Percentiles rank a stretch among this genome's conserved stretches.
phyloP scores from a whole-genome alignment of 768 basidiomycete genomes.

The Tricholoma hemisulphureum region DNA sequence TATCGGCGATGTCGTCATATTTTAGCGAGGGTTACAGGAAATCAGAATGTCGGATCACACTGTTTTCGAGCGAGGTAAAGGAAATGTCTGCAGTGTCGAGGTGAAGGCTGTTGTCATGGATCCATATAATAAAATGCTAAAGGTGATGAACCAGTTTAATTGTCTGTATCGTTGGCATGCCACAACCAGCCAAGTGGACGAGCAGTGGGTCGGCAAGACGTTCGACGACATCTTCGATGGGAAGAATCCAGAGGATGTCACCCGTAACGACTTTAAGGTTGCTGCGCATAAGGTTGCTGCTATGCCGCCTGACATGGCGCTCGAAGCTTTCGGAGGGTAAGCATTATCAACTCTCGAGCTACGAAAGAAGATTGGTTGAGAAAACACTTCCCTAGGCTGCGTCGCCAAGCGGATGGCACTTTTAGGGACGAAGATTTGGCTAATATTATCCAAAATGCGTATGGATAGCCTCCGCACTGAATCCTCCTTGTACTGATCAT shows the following conservation, averaged over 20 bases:
- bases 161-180: constrained; percentile 85
- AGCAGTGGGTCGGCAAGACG: constrained; percentile 58
- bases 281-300: constrained; percentile 39
- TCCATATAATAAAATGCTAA: background rate
- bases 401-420: constrained; percentile 55
- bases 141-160: constrained; percentile 58
- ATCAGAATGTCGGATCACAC: constrained; percentile 61
- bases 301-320: constrained; percentile 43
- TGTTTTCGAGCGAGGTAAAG: constrained; percentile 74
- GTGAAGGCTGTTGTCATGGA: constrained; percentile 32
- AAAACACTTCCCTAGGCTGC: constrained; percentile 39
- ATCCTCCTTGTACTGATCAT: background rate
- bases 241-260: constrained; percentile 47
- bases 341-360: constrained; percentile 14
- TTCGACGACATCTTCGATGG: constrained; percentile 54
- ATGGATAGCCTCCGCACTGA: constrained; percentile 22
- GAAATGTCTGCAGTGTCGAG: constrained; percentile 82
- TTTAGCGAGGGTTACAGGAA: constrained; percentile 43
- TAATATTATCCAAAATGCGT: constrained; percentile 65
- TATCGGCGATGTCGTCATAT: background rate
- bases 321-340: constrained; percentile 71
- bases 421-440: constrained; percentile 77
- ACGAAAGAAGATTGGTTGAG: background rate
- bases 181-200: constrained; percentile 70
- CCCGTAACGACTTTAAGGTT: constrained; percentile 49